A percentile compares a stretch with the other conserved stretches of the same genome.
Conservation (phyloP, 805 yeast genomes). For the Zygotorulaspora sp. region DNA sequence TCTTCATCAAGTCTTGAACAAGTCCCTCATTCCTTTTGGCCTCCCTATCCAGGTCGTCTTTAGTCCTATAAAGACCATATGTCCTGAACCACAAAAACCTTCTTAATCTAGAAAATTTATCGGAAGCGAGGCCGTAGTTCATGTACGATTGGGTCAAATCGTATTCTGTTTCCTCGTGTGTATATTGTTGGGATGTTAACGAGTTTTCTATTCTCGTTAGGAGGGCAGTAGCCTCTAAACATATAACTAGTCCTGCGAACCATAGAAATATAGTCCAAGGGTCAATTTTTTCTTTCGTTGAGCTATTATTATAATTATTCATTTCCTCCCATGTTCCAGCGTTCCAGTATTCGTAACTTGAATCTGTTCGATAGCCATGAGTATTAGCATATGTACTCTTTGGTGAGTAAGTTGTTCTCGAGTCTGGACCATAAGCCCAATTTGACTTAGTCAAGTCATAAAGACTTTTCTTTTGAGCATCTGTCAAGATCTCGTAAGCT, state of each 20-base stretch:
- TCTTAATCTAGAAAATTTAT: conserved; percentile 47
- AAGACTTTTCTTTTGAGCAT: conserved; percentile 39
- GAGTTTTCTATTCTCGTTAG: conserved; percentile 38
- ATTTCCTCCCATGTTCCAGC: conserved; percentile 66
- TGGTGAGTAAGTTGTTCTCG: conserved; percentile 15
- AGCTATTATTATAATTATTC: conserved; percentile 35
- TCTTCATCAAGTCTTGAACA: conserved; percentile 46
- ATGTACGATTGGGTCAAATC: conserved; percentile 41
- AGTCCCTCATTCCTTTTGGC: conserved; percentile 67
- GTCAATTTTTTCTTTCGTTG: conserved; percentile 43
- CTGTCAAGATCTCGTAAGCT: conserved; percentile 55
- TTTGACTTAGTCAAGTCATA: conserved; percentile 47
- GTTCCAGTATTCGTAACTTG: conserved; percentile 45
- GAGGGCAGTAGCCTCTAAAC: conserved; percentile 41
- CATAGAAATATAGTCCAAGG: conserved; percentile 40
- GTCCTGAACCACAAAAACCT: conserved; percentile 56
- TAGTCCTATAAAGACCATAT: conserved; percentile 32
- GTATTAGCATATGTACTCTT: conserved; percentile 13
- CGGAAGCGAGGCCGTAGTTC: conserved; percentile 50
- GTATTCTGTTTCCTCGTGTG: conserved; percentile 40
- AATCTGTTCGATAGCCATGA: conserved; percentile 33
- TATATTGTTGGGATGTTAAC: conserved; percentile 29
- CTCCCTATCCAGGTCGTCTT: conserved; percentile 35
- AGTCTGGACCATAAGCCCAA: conserved; percentile 40
- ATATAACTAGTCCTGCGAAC: conserved; percentile 36